Conservation (phyloP, 257 asterid genomes). For the Marsdenia floribunda region DNA sequence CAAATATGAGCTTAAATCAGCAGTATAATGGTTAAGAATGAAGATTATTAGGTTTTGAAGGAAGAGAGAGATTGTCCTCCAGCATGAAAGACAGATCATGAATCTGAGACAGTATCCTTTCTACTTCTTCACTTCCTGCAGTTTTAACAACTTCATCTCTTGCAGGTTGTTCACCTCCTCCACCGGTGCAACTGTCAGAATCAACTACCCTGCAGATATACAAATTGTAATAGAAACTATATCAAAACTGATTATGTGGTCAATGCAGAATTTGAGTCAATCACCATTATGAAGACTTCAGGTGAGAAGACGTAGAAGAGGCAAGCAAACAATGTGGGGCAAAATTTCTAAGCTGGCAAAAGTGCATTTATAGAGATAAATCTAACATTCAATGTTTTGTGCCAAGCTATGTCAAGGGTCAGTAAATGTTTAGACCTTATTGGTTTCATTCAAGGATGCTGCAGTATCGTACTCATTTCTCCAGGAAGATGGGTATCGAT, state of each 20-base stretch:
- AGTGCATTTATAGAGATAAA: neutral
- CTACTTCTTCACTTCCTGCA: constrained; percentile 18
- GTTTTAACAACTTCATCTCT: constrained; percentile 4
- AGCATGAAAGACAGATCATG: constrained; percentile 55
- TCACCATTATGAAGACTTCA: neutral
- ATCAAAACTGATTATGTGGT: neutral
- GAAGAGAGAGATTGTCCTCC: constrained; percentile 29
- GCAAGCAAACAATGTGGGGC: neutral
- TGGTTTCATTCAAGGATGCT: neutral
- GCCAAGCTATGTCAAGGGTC: neutral
- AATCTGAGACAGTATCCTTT: constrained; percentile 32
- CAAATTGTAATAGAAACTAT: neutral
- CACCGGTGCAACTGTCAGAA: constrained; percentile 9
- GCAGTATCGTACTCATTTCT: neutral
- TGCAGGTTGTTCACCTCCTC: constrained; percentile 12
- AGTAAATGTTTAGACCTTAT: neutral
- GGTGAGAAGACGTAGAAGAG: neutral
- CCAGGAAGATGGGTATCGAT: too few species aligned
- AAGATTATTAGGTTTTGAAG: constrained; percentile 22
- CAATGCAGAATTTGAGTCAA: neutral
- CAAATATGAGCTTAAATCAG: neutral
- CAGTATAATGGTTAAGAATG: neutral
- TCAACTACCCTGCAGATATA: constrained; percentile 14
- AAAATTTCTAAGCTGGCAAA: neutral
- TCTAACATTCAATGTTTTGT: neutral